Evolutionary conservation across 305 asterid genomes (phyloP), one percentile per base, ranked within the genome.

Genomic region (Fraxinus albicans): DNA sequence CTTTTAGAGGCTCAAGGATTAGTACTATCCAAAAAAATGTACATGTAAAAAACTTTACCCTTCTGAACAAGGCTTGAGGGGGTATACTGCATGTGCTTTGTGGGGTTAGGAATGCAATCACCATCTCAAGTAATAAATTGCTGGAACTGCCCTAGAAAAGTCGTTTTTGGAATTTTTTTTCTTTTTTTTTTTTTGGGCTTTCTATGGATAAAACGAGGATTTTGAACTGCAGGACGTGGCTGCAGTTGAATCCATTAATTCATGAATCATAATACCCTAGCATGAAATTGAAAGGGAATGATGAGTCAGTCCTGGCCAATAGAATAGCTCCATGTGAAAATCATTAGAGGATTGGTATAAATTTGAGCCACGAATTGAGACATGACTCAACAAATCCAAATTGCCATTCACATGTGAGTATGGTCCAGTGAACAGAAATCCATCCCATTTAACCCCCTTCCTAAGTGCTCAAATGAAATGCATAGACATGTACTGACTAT

Each of bases 361-460:
- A 81, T 73, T 80, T 82, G 79, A 84, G 36, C 89, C 89, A 86
- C 89, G 34, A 86, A 23, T 86, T 86, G 12, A 38, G 55, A 40
- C 38, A 9, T 81, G 80, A 74, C 76, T 35, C 80, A 73, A 63
- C 80, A 3, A 81, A 42, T 21, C 3, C 23, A 58, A 19, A n/a
- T 58, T 58, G 25, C 35, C 8, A 78, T 38, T 31, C 74, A 15
- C 33, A 60, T 72, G 83, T 50, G 83, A 72, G 3, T 33, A 77
- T n/a, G 84, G 81, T 58, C 86, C 79, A 72, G 73, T 42, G 70
- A 53, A 15, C 27, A 27, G 19, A 36, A 19, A 36, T 74, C 34
- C 35, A 36, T 76, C 53, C 21, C 60, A 21, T 44, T 58, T 58
- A 19, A 58, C 1, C 69, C 10, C 9, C 69, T 58, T 3, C 29